phyloP scores from a whole-genome alignment of 345 rosid species.

The Sonneratia alba region DNA sequence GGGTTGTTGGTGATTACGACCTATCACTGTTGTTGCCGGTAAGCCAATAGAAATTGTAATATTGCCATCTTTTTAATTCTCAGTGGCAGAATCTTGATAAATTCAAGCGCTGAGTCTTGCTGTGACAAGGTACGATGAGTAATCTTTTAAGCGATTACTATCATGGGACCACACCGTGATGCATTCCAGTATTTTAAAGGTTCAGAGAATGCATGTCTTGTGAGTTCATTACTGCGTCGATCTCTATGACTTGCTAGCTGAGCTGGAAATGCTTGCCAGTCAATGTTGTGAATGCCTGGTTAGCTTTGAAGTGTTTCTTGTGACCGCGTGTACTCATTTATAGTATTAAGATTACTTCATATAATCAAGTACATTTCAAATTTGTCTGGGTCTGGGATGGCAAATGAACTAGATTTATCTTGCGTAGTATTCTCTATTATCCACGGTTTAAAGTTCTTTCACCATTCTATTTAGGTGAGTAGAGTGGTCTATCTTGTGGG shows the following conservation, averaged over 20 bases:
- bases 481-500: neutral
- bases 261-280: neutral
- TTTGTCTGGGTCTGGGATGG: neutral
- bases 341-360: neutral
- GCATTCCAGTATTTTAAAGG: neutral
- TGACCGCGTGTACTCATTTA: neutral
- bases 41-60: neutral
- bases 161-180: neutral
- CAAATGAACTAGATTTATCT: neutral
- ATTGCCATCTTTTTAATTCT: neutral
- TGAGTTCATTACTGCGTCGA: no score
- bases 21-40: conserved; percentile 57
- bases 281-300: neutral
- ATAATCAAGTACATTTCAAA: neutral
- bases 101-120: no score
- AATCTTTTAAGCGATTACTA: no score
- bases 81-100: neutral
- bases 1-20: conserved; percentile 23
- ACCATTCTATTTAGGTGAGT: neutral
- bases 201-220: neutral
- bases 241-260: no score
- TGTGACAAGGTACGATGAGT: no score
- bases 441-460: neutral
- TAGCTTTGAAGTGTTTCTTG: neutral
- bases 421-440: no score